Conservation (phyloP, 2,329 filamentous ascomycete genomes). For the Aciculosporium take region DNA sequence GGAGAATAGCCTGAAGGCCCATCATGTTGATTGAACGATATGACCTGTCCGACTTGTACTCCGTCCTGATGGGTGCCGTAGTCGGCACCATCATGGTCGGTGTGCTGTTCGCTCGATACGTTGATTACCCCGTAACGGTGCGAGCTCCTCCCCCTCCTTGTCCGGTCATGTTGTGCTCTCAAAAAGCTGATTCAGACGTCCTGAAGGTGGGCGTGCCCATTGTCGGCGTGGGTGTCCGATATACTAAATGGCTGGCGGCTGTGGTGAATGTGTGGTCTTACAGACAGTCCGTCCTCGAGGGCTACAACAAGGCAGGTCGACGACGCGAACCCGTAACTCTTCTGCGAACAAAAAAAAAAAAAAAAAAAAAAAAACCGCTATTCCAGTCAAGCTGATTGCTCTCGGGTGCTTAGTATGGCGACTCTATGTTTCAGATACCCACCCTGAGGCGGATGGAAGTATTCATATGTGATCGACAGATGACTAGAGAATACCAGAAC, state of each 20-base stretch:
- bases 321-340: no score
- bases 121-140: slow-evolving; percentile 6
- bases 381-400: background rate
- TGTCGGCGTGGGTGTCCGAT: slow-evolving; percentile 4
- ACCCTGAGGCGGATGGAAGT: slow-evolving; percentile 9
- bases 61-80: background rate
- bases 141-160: background rate
- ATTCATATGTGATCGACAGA: slow-evolving; percentile 8
- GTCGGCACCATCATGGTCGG: slow-evolving; percentile 2
- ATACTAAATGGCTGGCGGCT: slow-evolving; percentile 8
- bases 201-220: slow-evolving; percentile 8
- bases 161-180: background rate
- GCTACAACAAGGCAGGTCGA: slow-evolving; percentile 6
- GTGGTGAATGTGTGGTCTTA: slow-evolving; percentile 6
- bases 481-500: slow-evolving; percentile 8
- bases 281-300: slow-evolving; percentile 6
- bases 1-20: background rate
- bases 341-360: no score
- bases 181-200: no score
- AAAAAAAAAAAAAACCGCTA: background rate
- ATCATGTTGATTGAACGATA: background rate
- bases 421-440: slow-evolving; percentile 7
- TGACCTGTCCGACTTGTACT: background rate
- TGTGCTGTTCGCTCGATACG: slow-evolving; percentile 1
- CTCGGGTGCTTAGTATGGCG: slow-evolving; percentile 1